Percentiles rank a stretch among this genome's conserved stretches.
Evolutionary conservation across 768 basidiomycete genomes (phyloP).

Genomic region (Tricholoma matsutake): DNA sequence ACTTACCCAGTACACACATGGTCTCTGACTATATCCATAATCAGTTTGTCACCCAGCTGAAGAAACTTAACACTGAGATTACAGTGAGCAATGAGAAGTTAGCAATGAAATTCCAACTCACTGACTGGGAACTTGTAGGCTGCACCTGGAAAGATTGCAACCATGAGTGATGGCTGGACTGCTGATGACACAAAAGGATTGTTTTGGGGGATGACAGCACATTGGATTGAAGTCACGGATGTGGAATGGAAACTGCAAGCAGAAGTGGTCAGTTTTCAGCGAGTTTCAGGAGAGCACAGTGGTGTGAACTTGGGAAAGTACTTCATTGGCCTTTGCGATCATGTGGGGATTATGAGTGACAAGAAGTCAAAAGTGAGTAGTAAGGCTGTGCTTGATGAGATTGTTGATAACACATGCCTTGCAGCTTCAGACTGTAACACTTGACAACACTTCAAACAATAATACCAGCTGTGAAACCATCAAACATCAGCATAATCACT

Average conservation of each 20-base stretch:
- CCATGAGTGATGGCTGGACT: constrained; percentile 16
- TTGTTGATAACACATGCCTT: neutral
- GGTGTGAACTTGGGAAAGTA: constrained; percentile 26
- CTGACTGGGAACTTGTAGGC: constrained; percentile 1
- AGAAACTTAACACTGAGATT: neutral
- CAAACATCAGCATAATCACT: constrained; percentile 10
- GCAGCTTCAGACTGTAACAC: constrained; percentile 17
- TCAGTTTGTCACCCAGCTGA: constrained; percentile 8
- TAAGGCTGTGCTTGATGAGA: neutral
- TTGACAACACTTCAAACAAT: constrained; percentile 23
- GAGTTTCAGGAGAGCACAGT: constrained; percentile 19
- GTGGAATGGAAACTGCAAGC: constrained; percentile 19
- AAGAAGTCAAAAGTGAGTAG: too few relatives aligned
- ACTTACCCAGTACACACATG: constrained; percentile 9
- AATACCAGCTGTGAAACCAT: constrained; percentile 15
- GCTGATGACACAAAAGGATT: constrained; percentile 10
- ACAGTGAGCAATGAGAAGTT: too few relatives aligned
- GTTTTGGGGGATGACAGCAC: constrained; percentile 14
- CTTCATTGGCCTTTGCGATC: constrained; percentile 17
- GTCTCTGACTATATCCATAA: constrained; percentile 16
- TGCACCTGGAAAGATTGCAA: constrained; percentile 16
- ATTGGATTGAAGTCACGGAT: constrained; percentile 20
- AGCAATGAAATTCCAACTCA: too few relatives aligned
- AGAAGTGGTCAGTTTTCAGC: constrained; percentile 21
- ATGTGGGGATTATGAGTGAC: too few relatives aligned